Conservation (phyloP, 2,329 filamentous ascomycete genomes). For the Coniochaeta ligniaria region DNA sequence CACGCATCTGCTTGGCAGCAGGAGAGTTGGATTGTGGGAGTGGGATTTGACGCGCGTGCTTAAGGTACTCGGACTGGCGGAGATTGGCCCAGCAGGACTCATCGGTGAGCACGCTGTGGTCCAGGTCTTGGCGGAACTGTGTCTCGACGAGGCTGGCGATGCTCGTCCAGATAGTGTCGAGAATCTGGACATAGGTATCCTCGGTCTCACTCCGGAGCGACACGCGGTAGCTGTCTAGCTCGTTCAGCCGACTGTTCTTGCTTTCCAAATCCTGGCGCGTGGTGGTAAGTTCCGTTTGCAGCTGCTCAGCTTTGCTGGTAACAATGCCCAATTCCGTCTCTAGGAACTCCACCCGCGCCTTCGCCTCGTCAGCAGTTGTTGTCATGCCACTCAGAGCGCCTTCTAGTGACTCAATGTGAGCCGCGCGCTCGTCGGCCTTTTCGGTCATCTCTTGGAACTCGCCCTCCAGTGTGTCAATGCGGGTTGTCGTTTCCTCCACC, state of each 20-base stretch:
- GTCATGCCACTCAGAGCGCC: conserved; percentile 14
- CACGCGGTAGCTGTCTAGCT: conserved; percentile 21
- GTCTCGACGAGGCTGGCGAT: conserved; percentile 22
- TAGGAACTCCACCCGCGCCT: not conserved
- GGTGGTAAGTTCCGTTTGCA: conserved; percentile 13
- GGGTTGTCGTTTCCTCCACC: conserved; percentile 9
- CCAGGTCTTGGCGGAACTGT: conserved; percentile 24
- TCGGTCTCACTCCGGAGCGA: conserved; percentile 19
- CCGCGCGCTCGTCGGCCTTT: conserved; percentile 13
- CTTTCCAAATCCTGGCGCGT: conserved; percentile 13
- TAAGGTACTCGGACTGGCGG: conserved; percentile 21
- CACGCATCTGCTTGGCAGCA: conserved; percentile 27
- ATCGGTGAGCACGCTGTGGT: conserved; percentile 19
- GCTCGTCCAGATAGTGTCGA: conserved; percentile 26
- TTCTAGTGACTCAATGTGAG: conserved; percentile 9
- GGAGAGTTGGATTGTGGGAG: conserved; percentile 25
- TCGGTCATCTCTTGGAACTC: conserved; percentile 15
- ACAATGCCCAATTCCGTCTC: not conserved
- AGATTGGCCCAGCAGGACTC: conserved; percentile 25
- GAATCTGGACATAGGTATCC: conserved; percentile 22
- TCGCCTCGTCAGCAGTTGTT: conserved; percentile 13
- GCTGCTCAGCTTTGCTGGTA: conserved; percentile 14
- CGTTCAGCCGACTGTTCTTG: conserved; percentile 14
- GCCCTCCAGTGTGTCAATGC: conserved; percentile 10
- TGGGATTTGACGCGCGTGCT: conserved; percentile 22